Evolutionary conservation across 2,329 filamentous ascomycete genomes (phyloP).

Genomic region (Fusarium sublunatum): DNA sequence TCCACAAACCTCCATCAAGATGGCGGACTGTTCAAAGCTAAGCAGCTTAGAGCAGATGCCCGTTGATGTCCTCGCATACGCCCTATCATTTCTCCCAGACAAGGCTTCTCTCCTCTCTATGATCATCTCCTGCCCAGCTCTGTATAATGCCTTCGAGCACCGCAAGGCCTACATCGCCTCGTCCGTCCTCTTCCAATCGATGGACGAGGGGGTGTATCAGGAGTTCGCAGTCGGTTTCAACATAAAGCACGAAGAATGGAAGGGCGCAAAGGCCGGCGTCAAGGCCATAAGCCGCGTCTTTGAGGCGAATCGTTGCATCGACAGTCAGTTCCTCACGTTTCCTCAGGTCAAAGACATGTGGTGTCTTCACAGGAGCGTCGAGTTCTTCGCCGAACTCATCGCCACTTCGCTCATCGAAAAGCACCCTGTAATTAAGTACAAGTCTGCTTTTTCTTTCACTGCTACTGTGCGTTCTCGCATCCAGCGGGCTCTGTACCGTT

Average conservation of each 20-base stretch:
- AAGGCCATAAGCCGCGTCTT: slow-evolving; percentile 8
- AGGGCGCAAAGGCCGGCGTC: not conserved
- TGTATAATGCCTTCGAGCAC: slow-evolving; percentile 12
- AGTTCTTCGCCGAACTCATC: slow-evolving; percentile 11
- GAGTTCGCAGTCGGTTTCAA: slow-evolving; percentile 5
- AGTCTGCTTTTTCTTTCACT: slow-evolving; percentile 1
- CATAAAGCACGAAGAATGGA: slow-evolving; percentile 10
- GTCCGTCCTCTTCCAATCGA: slow-evolving; percentile 15
- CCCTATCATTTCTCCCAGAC: slow-evolving; percentile 12
- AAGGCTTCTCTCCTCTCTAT: not conserved
- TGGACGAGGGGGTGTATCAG: slow-evolving; percentile 20
- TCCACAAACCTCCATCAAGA: not conserved
- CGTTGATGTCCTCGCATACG: slow-evolving; percentile 8
- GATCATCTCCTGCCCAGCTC: slow-evolving; percentile 1
- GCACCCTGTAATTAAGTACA: not conserved
- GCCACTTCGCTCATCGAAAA: not conserved
- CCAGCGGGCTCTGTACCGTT: slow-evolving; percentile 20
- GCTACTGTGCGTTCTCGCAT: slow-evolving; percentile 4
- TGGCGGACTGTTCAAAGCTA: not conserved
- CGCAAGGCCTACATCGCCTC: slow-evolving; percentile 8
- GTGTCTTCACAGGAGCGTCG: slow-evolving; percentile 8
- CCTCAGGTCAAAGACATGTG: slow-evolving; percentile 10
- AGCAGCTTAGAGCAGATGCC: not conserved
- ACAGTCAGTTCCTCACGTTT: not conserved
- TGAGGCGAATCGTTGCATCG: not conserved